Evolutionary conservation across 225 moss, liverwort and hornwort genomes (phyloP), one percentile per base, ranked within the genome.

Genomic region (Antitrichia curtipendula): DNA sequence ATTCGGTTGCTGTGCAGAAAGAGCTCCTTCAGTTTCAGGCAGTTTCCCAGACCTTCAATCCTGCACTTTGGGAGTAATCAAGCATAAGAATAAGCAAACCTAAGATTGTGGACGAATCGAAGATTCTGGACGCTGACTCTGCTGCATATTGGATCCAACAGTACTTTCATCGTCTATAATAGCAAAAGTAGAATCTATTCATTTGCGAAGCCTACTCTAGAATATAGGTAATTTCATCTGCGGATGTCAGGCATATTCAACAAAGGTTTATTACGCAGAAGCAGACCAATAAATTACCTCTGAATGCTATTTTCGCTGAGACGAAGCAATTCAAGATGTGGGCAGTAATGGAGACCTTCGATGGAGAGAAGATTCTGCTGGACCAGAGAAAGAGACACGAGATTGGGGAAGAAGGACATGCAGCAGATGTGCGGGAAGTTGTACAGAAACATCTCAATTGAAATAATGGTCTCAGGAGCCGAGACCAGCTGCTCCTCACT

Each of bases 351-450:
- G 47, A 99, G 94, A 49, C 99, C 99, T 92, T 99, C 97, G 36
- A 99, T 97, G 60, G 91, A 93, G 77, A 82, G 94, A 84, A 99
- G 90, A 82, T 95, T 95, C 89, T 99, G 99, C 91, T 99, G 99
- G 56, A 99, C 97, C 54, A 99, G 82, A 53, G 99, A 99, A 63
- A 99, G 95, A 52, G 96, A 96, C 80, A 94, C 95, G 23, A 99
- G 96, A 87, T 96, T 99, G 77, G 97, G 99, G 82, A 99, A 97
- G 88, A 97, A 99, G 29, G 96, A 96, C 99, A 99, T 97, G 94
- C 97, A 97, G 84, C 99, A 99, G 70, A 99, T 99, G 79, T 95
- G 92, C 22, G 95, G 92, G 49, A 99, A 97, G 85, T 99, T 99
- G 91, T 97, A 97, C 71, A 99, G 84, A 91, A 99, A 99, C 99